Evolutionary conservation across 257 asterid species (phyloP).

Genomic region (Solanum sparsipilum): DNA sequence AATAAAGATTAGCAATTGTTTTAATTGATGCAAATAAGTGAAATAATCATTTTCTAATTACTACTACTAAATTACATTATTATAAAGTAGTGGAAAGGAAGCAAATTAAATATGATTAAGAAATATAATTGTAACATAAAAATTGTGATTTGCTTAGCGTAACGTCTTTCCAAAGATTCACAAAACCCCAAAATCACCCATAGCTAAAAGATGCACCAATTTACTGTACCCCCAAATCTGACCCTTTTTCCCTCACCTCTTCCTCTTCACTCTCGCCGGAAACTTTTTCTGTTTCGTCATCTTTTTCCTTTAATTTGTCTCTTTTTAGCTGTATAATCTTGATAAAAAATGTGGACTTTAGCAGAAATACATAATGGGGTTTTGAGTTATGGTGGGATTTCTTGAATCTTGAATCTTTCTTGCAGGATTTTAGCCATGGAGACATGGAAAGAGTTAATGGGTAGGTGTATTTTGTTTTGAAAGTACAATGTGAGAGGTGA

Average conservation of each 20-base stretch:
- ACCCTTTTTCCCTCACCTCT: constrained; percentile 9
- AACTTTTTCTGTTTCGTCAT: neutral
- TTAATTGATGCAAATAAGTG: neutral
- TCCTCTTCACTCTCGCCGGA: constrained; percentile 18
- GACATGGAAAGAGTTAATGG: constrained; percentile 24
- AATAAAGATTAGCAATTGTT: neutral
- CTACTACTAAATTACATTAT: neutral
- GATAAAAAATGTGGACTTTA: constrained; percentile 28
- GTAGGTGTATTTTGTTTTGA: constrained; percentile 22
- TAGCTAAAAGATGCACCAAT: constrained; percentile 18
- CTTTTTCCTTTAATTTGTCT: neutral
- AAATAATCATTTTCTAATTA: neutral
- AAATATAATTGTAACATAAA: constrained; percentile 22
- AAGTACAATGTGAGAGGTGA: constrained; percentile 44
- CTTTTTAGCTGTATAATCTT: constrained; percentile 5
- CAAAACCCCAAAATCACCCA: constrained; percentile 41
- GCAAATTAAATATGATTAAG: constrained; percentile 5
- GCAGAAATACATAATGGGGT: constrained; percentile 19
- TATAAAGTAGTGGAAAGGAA: neutral
- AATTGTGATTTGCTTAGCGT: constrained; percentile 28
- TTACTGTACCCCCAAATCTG: constrained; percentile 34
- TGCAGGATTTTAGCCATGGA: constrained; percentile 24
- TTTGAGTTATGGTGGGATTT: constrained; percentile 38
- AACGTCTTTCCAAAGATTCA: constrained; percentile 45
- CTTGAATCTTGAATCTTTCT: constrained; percentile 31